Base-by-base conservation (phyloP, 352 stramenopile species). In the Globisporangium alternatum region DNA sequence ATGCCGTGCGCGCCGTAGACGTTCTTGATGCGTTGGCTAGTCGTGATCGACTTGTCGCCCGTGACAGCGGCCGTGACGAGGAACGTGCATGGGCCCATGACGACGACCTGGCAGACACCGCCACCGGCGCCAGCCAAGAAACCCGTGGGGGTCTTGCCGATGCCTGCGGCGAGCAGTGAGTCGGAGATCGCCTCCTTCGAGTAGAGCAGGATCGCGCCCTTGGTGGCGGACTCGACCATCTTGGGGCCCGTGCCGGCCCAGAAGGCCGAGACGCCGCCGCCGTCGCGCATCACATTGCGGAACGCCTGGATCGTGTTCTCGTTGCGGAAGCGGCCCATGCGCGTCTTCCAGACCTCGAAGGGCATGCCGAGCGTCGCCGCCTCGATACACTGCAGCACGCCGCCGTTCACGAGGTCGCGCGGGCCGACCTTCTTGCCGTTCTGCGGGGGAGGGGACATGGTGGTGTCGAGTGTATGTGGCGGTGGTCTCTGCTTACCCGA, bases 321-420 rank as follows among this genome's bases (percentile, higher is more conserved):
- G 33, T 68, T 72, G 64, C 90, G 84, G 76, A 91, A 97, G 55
- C 89, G 85, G 15, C 90, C 90, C 90, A 97, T 97, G 73, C 89
- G 88, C 60, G 90, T 97, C 74, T 97, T 97, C 90, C 90, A 97
- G 44, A 97, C 90, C 76, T 97, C 90, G 66, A 97, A 96, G 44
- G 90, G 90, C 88, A 97, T 96, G 65, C 90, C 90, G 31, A 97
- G 77, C 60, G 88, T 95, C 22, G 85, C 88, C 35, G 90, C 90
- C 69, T 97, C 90, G 9, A 96, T 68, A 74, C 90, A 97, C 59
- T 97, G 88, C 49, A 97, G 76, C 56, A 96, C 58, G 21, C 89
- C 83, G 59, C 84, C 83, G 61, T 94, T 93, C 57, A 93, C 48
- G 47, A 95, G 75, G 72, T 95, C 87, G 62, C 85, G 85, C 10